Percentiles rank a stretch among this genome's conserved stretches.
Evolutionary conservation across 495 filamentous ascomycete species (phyloP).

Genomic region (Penicillium ucsense): DNA sequence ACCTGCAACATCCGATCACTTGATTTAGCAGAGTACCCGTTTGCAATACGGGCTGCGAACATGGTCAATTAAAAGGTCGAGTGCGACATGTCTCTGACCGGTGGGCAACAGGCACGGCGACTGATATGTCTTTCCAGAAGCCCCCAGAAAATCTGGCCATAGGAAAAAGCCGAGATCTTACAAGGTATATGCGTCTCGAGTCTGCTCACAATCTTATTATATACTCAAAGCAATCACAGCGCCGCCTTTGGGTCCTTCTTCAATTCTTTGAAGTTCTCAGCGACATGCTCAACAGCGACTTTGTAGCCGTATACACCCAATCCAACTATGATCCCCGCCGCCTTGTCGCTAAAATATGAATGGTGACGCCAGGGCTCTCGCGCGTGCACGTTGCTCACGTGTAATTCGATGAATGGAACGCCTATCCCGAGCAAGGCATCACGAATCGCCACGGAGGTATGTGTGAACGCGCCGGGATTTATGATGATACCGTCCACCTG

Average conservation of each 20-base stretch:
- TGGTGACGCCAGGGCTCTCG: slow-evolving; percentile 54
- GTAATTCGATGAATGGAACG: slow-evolving; percentile 63
- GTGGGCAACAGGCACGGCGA: too few relatives aligned
- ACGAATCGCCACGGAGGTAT: slow-evolving; percentile 57
- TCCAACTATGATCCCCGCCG: slow-evolving; percentile 56
- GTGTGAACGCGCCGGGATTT: slow-evolving; percentile 61
- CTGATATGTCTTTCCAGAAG: neutral
- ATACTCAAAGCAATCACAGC: slow-evolving; percentile 1
- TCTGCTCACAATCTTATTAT: neutral
- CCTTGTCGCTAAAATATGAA: slow-evolving; percentile 63
- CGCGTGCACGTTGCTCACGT: slow-evolving; percentile 60
- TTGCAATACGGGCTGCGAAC: too few relatives aligned
- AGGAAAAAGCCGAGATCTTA: too few relatives aligned
- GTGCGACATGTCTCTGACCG: too few relatives aligned
- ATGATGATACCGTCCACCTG: slow-evolving; percentile 54
- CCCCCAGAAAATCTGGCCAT: neutral
- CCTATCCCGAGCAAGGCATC: slow-evolving; percentile 55
- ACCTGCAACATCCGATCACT: too few relatives aligned
- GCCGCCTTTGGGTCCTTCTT: slow-evolving; percentile 20
- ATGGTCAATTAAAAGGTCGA: too few relatives aligned
- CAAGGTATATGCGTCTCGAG: too few relatives aligned
- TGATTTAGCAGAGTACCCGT: too few relatives aligned
- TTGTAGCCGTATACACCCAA: slow-evolving; percentile 60
- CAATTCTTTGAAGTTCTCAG: slow-evolving; percentile 30
- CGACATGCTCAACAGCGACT: slow-evolving; percentile 56